Base-by-base conservation (phyloP, 768 basidiomycete genomes). In the Mycena leptocephala region DNA sequence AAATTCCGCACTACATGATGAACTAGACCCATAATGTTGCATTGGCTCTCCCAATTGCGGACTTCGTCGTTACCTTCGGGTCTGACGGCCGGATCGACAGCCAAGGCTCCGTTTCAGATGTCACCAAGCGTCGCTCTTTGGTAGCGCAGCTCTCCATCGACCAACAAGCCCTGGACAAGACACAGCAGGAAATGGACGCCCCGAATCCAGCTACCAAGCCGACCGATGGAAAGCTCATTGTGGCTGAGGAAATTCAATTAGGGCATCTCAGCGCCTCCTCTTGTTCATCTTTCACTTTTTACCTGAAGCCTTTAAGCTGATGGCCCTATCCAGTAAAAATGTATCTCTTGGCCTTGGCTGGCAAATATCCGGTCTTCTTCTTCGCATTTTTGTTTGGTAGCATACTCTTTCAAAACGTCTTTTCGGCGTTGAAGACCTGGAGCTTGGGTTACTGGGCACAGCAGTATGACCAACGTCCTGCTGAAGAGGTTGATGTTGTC, bases 191-290 rank as follows among this genome's bases (percentile, higher is more conserved):
- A 55, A 79, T 81, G 62, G 77, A 77, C 26, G 79, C 74, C 76
- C 61, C 10, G 20, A 72, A 63, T 11, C 76, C 74, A 30, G 80
- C 72, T 30, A 70, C 78, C n/a, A 55, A 68, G 35, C 75, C 78
- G 16, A 82, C 79, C 28, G 87, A 87, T 58, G 92, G 92, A 1
- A 92, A 93, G 79, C 86, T 94, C 13, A 89, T 93, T 55, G 82
- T 92, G 8, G 89, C 88, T 0, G 94, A 95, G 80, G 94, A 95
- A 79, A 87, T 93, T 48, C 87, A 85, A 8, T 84, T 88, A 56
- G 93, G 93, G 0, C 90, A 90, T 73, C 88, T 94, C 32, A 88
- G 89, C 51, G 90, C 89, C 87, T 51, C 70, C 20, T 30, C 71
- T 1, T 2, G 76, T 76, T 26, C n/a, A 66, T 68, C 30, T 35